Evolutionary conservation across 2,329 filamentous ascomycete genomes (phyloP).

Genomic region (Alternaria triticina): DNA sequence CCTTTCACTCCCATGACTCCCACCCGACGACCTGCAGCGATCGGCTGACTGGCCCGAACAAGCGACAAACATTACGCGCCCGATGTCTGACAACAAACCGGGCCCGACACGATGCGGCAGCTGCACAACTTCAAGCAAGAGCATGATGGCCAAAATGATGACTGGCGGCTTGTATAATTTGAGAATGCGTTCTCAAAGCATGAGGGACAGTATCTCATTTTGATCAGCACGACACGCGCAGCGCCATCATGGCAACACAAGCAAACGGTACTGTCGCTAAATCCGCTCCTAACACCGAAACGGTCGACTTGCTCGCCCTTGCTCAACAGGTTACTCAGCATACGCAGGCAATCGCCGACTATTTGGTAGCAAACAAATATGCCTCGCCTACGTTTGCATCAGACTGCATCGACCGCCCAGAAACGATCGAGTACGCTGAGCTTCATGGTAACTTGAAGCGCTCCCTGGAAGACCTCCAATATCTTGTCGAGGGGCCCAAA

Average conservation of each 20-base stretch:
- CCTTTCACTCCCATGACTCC: not conserved
- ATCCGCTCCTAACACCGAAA: not conserved
- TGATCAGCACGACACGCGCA: not conserved
- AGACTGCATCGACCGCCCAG: not conserved
- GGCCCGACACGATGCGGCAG: not conserved
- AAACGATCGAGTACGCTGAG: not conserved
- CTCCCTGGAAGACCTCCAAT: not conserved
- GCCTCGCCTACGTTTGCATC: not conserved
- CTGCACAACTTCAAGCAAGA: not conserved
- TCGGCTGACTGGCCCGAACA: not conserved
- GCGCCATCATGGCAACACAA: not conserved
- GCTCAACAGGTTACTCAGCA: not conserved
- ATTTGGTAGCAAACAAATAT: not conserved
- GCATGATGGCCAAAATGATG: not conserved
- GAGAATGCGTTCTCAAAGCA: not conserved
- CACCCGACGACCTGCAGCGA: not conserved
- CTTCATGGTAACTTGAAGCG: not conserved
- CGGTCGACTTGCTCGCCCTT: not conserved
- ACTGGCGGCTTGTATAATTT: not conserved
- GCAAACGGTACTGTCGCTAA: not conserved
- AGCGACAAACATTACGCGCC: not conserved
- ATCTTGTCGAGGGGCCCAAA: not conserved
- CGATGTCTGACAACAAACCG: not conserved
- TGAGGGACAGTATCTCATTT: not conserved
- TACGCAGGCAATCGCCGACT: not conserved